A percentile compares a stretch with the other conserved stretches of the same genome.
Evolutionary conservation across 129 eudicot genomes (phyloP).

Genomic region (Heracleum sosnowskyi): DNA sequence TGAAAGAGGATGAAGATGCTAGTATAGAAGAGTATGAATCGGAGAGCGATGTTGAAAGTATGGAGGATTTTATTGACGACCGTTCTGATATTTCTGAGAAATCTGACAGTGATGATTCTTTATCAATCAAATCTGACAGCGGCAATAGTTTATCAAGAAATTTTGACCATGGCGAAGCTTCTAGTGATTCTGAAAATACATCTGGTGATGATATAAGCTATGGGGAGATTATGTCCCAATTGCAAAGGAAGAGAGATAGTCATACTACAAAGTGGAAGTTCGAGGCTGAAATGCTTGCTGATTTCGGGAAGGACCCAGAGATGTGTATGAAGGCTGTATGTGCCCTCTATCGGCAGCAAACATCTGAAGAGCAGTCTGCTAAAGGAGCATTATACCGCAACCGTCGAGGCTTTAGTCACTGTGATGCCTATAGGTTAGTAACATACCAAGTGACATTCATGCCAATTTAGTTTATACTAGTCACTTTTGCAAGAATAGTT

Average conservation of each 20-base stretch:
- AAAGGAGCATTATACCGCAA: conserved; percentile 38
- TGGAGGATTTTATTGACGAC: conserved; percentile 51
- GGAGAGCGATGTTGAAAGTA: conserved; percentile 43
- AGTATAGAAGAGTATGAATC: conserved; percentile 34
- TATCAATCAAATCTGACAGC: conserved; percentile 13
- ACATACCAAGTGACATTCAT: neutral
- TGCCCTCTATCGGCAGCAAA: conserved; percentile 72
- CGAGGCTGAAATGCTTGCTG: conserved; percentile 73
- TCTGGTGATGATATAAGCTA: conserved; percentile 19
- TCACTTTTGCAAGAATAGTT: neutral
- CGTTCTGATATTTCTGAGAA: conserved; percentile 33
- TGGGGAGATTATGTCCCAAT: conserved; percentile 30
- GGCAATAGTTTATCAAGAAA: conserved; percentile 7
- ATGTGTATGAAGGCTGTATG: conserved; percentile 85
- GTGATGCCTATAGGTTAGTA: conserved; percentile 48
- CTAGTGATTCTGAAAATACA: conserved; percentile 28
- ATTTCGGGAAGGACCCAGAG: conserved; percentile 46
- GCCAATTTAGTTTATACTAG: neutral
- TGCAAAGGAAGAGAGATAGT: conserved; percentile 31
- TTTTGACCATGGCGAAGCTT: conserved; percentile 16
- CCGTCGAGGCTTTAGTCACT: conserved; percentile 59
- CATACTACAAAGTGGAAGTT: conserved; percentile 42
- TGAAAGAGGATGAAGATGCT: conserved; percentile 24
- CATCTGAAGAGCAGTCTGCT: conserved; percentile 37
- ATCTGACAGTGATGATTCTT: conserved; percentile 10